Evolutionary conservation across 176 grass and related monocot species (phyloP), one percentile per base, ranked within the genome.

Genomic region (Oryza coarctata): DNA sequence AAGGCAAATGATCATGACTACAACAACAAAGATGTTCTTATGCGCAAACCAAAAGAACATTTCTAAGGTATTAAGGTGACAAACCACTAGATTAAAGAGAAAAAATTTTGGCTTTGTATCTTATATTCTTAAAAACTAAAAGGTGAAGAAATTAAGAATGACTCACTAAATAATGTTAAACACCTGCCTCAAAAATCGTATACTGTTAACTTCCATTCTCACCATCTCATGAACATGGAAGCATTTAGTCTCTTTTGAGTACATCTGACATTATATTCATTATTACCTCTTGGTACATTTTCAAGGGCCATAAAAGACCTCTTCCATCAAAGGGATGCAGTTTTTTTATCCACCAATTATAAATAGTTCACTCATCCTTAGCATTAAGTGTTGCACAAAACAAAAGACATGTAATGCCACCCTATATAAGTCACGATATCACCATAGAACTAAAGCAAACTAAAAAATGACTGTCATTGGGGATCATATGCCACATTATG

Each of bases 341-440:
- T 3, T 88, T 64, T 74, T 79, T 79, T 63, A 22, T 44, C 25
- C 31, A 11, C 55, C 22, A 1, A 5, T 85, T 33, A 70, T 25
- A 63, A 50, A 75, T 64, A 17, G 43, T 39, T 80, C 65, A 31
- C 13, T 22, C 44, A 47, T 73, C n/a, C 29, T 60, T 79, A 74
- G 13, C 35, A 68, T 61, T 57, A 26, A 83, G 1, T 33, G 20
- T 66, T 38, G 25, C 12, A 61, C 84, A 31, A 74, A 27, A 2
- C 60, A n/a, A 3, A 14, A 31, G 40, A 26, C 18, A 71, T 49
- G 1, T 11, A 28, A 58, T 38, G 23, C 17, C 62, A 23, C 2
- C 27, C 18, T 70, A 20, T 22, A 33, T 29, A 63, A 30, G 7
- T 6, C 65, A 25, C 12, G 33, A 23, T 73, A 6, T 33, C 44